Percentiles rank a stretch among this genome's conserved stretches.
phyloP scores from a whole-genome alignment of 148 eudicot genomes.

The Cornus kousa region DNA sequence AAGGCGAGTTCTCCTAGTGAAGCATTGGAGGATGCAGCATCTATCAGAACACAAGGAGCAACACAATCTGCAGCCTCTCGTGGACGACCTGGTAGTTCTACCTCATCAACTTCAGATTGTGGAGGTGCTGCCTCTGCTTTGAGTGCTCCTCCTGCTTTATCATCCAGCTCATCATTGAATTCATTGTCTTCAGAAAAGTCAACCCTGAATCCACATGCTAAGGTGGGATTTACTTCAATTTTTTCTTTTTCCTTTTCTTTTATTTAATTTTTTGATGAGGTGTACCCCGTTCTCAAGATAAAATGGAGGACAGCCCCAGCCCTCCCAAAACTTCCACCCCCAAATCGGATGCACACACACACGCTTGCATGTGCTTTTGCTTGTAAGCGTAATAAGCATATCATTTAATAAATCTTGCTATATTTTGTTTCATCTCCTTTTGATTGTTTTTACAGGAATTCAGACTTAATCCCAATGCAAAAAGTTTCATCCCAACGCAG shows the following conservation, averaged over 20 bases:
- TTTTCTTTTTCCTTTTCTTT: background rate
- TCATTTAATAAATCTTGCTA: background rate
- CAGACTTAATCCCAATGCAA: slow-evolving; percentile 86
- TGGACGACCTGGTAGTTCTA: slow-evolving; percentile 55
- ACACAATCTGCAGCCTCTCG: slow-evolving; percentile 38
- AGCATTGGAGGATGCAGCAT: slow-evolving; percentile 31
- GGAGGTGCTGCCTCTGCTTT: slow-evolving; percentile 53
- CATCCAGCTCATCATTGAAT: slow-evolving; percentile 82
- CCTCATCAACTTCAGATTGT: slow-evolving; percentile 59
- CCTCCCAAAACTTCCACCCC: background rate
- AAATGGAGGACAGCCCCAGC: background rate
- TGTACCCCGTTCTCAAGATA: too few species aligned
- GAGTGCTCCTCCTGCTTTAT: slow-evolving; percentile 51
- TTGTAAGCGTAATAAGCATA: background rate
- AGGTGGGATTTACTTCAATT: slow-evolving; percentile 41
- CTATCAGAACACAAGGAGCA: slow-evolving; percentile 38
- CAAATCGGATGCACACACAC: background rate
- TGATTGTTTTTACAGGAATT: slow-evolving; percentile 70
- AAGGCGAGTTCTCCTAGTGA: slow-evolving; percentile 39
- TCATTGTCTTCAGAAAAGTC: slow-evolving; percentile 91
- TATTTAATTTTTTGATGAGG: background rate
- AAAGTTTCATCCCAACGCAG: slow-evolving; percentile 72
- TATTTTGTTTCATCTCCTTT: background rate
- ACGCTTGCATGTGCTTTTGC: background rate
- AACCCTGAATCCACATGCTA: slow-evolving; percentile 87